Base-by-base conservation (phyloP, 2,329 filamentous ascomycete species). In the Talaromyces sp. region DNA sequence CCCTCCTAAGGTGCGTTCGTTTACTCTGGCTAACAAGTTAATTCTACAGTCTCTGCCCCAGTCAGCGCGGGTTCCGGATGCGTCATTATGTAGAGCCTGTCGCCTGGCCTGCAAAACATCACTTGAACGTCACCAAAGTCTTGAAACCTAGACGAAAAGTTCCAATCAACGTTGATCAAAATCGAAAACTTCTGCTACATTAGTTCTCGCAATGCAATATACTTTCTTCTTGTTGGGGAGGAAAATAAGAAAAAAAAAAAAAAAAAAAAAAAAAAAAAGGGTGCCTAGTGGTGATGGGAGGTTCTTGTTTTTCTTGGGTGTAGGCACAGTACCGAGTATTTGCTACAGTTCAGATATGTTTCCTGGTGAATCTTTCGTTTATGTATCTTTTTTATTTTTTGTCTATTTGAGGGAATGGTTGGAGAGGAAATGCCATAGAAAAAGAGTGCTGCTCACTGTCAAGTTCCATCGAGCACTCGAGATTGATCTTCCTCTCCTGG, bases 31-130 rank as follows among this genome's bases (percentile, higher is more conserved):
- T 49, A 19, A 32, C 13, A 31, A 19, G 5, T 51, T 29, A 26
- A 9, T 17, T 29, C 14, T 26, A 17, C n/a, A 61, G 59, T 61
- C 52, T 56, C 38, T 46, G 35, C 53, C 29, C 35, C 43, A 6
- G 17, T 19, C 31, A 27, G 26, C 32, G 29, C 52, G 17, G 43
- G 43, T 13, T 17, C 41, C 46, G 46, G 46, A 26, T 62, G 60
- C 35, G 29, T 59, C 21, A 46, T 62, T 21, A 52, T 62, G 51
- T 62, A 62, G 49, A 46, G 19, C n/a, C n/a, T 46, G n/a, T 35
- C 17, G 17, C 5, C 17, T 21, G 38, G 41, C 41, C 41, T 46
- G 2, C 19, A 19, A 43, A 10, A 17, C 17, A 43, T 2, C 14
- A 43, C 2, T 46, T 13, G 19, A 46, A 46, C 21, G 35, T 38